Conservation (phyloP, 2,329 filamentous ascomycete genomes). For the Botrytis pseudocinerea region DNA sequence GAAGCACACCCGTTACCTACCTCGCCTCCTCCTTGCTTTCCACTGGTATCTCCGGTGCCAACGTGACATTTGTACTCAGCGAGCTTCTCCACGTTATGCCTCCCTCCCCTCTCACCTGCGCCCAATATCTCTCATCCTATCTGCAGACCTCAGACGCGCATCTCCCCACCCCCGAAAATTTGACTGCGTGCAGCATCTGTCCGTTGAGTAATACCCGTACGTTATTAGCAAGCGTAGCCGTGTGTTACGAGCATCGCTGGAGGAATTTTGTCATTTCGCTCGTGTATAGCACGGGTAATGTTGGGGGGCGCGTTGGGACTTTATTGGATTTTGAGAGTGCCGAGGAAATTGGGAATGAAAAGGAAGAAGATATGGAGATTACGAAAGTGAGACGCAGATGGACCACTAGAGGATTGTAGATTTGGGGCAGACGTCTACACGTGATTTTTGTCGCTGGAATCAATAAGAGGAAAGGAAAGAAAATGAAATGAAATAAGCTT, state of each 20-base stretch:
- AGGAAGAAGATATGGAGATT: not conserved
- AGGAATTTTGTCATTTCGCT: constrained; percentile 57
- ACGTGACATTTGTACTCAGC: constrained; percentile 63
- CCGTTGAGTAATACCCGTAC: constrained; percentile 59
- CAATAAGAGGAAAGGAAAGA: too few relatives aligned
- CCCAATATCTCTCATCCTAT: constrained; percentile 55
- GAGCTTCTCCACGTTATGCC: constrained; percentile 67
- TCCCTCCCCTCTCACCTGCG: constrained; percentile 37
- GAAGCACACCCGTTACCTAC: constrained; percentile 78
- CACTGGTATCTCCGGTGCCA: constrained; percentile 64
- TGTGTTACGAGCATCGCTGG: constrained; percentile 65
- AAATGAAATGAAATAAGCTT: too few relatives aligned
- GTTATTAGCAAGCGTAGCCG: constrained; percentile 59
- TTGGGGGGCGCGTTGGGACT: constrained; percentile 51
- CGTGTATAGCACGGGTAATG: constrained; percentile 53
- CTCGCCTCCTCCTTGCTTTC: constrained; percentile 70
- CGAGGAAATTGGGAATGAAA: constrained; percentile 40
- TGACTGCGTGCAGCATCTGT: constrained; percentile 58
- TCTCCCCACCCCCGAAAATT: constrained; percentile 58
- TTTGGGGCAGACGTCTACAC: too few relatives aligned
- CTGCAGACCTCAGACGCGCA: constrained; percentile 47
- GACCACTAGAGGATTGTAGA: not conserved
- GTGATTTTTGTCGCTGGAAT: too few relatives aligned
- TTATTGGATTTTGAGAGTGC: constrained; percentile 53
- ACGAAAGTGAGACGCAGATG: not conserved